Evolutionary conservation across 1,284 basidiomycete species (phyloP).

Genomic region (Pseudozyma tsukubaensis): DNA sequence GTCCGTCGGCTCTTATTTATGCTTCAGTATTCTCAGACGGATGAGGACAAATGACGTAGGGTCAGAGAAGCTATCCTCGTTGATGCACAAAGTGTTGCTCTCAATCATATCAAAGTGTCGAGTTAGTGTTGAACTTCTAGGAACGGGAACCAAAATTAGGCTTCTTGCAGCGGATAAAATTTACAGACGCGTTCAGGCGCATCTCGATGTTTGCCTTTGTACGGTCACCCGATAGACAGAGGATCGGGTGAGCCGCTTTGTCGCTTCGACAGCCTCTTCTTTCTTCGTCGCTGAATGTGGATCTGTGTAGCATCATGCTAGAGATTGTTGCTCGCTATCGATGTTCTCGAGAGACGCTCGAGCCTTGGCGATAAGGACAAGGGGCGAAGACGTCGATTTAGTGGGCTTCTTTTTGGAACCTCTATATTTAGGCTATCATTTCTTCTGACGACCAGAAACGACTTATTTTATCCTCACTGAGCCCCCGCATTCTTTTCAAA

Average conservation of each 20-base stretch:
- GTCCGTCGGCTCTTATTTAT: no score
- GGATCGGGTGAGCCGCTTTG: neutral
- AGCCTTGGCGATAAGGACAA: no score
- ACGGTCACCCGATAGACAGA: neutral
- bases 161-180: neutral
- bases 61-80: neutral
- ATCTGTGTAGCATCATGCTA: neutral
- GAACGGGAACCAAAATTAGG: neutral
- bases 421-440: no score
- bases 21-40: no score
- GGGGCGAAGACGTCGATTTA: no score
- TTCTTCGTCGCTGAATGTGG: no score
- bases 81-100: neutral
- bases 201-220: neutral
- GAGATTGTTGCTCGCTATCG: neutral
- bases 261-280: no score
- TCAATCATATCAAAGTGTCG: neutral
- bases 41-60: neutral
- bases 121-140: slow-evolving; percentile 5
- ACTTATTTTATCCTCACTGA: no score
- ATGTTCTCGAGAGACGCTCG: neutral
- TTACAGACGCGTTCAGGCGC: neutral
- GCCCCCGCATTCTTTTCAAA: no score
- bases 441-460: no score
- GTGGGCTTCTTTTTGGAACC: no score